Conservation (phyloP, 164 flowering plant genomes). For the Aristolochia fimbriata region DNA sequence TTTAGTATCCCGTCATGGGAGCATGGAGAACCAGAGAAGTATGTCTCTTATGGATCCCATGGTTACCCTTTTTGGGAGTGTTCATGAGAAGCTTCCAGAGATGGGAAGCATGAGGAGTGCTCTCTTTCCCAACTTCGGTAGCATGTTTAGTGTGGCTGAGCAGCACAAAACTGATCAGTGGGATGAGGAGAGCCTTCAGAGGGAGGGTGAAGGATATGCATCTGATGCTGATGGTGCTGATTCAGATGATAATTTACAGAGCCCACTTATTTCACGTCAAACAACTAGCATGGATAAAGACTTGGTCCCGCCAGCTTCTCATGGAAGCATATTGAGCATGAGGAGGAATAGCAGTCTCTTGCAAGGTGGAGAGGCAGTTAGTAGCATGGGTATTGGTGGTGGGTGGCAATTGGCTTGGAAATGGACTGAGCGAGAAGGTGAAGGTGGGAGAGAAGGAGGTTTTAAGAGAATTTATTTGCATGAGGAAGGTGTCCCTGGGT, state of each 20-base stretch:
- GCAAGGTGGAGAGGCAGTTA: slow-evolving; percentile 32
- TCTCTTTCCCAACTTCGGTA: slow-evolving; percentile 47
- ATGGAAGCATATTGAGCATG: slow-evolving; percentile 37
- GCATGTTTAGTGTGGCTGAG: slow-evolving; percentile 42
- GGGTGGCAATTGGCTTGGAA: slow-evolving; percentile 62
- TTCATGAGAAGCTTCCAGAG: slow-evolving; percentile 83
- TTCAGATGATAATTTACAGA: slow-evolving; percentile 38
- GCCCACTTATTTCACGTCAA: slow-evolving; percentile 47
- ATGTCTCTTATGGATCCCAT: slow-evolving; percentile 75
- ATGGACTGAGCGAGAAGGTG: slow-evolving; percentile 37
- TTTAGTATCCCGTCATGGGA: slow-evolving; percentile 70
- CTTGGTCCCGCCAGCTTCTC: slow-evolving; percentile 29
- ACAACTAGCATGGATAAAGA: slow-evolving; percentile 32
- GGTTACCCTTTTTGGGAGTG: slow-evolving; percentile 83
- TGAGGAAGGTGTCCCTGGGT: slow-evolving; percentile 32
- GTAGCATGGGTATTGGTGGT: slow-evolving; percentile 49
- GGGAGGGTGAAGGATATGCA: slow-evolving; percentile 32
- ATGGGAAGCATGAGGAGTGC: slow-evolving; percentile 48
- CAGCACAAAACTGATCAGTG: slow-evolving; percentile 30
- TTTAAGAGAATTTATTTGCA: slow-evolving; percentile 52
- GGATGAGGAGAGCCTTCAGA: slow-evolving; percentile 47
- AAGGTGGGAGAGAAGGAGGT: slow-evolving; percentile 42
- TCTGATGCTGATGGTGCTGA: slow-evolving; percentile 32
- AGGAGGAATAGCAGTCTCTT: slow-evolving; percentile 28
- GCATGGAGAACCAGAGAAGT: slow-evolving; percentile 38